Evolutionary conservation across 1,284 basidiomycete genomes (phyloP), one percentile per base, ranked within the genome.

Genomic region (Vanrija pseudolonga): DNA sequence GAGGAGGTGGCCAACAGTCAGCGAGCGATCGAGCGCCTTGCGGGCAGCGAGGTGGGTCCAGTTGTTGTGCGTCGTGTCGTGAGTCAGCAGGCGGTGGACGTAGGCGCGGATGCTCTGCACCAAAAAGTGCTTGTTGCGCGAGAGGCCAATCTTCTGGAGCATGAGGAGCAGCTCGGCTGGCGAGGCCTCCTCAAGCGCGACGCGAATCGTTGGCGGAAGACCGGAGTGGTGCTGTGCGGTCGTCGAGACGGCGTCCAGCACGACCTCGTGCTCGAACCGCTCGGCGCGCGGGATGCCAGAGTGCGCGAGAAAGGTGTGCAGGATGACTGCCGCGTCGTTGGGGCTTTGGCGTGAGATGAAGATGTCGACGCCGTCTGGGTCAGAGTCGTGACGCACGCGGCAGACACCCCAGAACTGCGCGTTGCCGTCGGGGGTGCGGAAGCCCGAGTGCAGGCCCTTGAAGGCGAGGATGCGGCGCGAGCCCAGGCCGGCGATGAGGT

Each of bases 271-370:
- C 20, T 49, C 28, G 46, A 52, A 23, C 15, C 43, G n/a, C 14
- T 47, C 47, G 19, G 42, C 26, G 20, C 47, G 47, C 2, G 26
- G 15, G 6, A 28, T 38, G 19, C 42, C 47, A 17, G 40, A 37
- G 50, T 52, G 50, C 2, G 55, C 50, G 20, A 56, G 47, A 38
- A 44, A 56, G 20, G 55, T 56, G 47, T 56, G 55, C 3, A 56
- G 37, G 20, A 56, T 41, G 17, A 52, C 53, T 3, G 49, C 50
- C 19, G 55, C 40, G 19, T 49, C 50, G 47, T 49, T 56, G 18
- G 49, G 50, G 11, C 46, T 32, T 18, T 39, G 22, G 32, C 45
- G 55, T 14, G 55, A 52, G 42, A 56, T 42, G 42, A 37, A 56
- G 36, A 56, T 48, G 42, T 52, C 55, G 28, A 51, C 18, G 12